Evolutionary conservation across 2,329 filamentous ascomycete species (phyloP).

Genomic region (Pestalotiopsis sp.): DNA sequence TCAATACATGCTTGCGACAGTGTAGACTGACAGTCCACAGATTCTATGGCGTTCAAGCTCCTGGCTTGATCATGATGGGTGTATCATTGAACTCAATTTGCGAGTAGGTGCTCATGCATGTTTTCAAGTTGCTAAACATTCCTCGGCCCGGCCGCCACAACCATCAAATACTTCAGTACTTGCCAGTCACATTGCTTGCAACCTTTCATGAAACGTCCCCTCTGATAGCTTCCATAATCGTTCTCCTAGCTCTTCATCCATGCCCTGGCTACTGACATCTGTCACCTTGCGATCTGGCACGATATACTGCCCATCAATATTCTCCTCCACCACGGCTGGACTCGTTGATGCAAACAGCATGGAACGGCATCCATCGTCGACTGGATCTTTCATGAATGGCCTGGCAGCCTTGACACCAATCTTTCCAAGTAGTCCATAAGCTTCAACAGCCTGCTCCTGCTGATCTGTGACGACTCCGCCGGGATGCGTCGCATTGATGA

Average conservation of each 20-base stretch:
- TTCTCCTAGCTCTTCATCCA: slow-evolving; percentile 43
- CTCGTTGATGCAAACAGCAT: slow-evolving; percentile 51
- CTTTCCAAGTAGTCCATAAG: slow-evolving; percentile 49
- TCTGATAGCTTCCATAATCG: slow-evolving; percentile 48
- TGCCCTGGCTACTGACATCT: slow-evolving; percentile 41
- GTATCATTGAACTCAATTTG: no score
- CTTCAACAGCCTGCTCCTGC: slow-evolving; percentile 35
- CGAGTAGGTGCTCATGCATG: no score
- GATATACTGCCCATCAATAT: slow-evolving; percentile 49
- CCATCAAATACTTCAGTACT: background rate
- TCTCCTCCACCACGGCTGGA: slow-evolving; percentile 42
- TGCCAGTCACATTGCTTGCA: slow-evolving; percentile 12
- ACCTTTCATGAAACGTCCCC: slow-evolving; percentile 43
- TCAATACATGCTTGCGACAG: no score
- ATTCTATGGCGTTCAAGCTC: no score
- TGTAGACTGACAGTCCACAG: no score
- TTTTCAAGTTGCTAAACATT: no score
- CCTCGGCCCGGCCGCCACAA: background rate
- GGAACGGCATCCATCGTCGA: slow-evolving; percentile 47
- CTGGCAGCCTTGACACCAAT: slow-evolving; percentile 39
- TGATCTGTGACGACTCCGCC: slow-evolving; percentile 45
- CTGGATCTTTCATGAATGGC: slow-evolving; percentile 52
- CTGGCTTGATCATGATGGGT: no score
- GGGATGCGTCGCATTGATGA: slow-evolving; percentile 52
- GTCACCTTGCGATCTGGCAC: slow-evolving; percentile 50